Base-by-base conservation (phyloP, 352 stramenopile species). In the Phytophthora tentaculata region DNA sequence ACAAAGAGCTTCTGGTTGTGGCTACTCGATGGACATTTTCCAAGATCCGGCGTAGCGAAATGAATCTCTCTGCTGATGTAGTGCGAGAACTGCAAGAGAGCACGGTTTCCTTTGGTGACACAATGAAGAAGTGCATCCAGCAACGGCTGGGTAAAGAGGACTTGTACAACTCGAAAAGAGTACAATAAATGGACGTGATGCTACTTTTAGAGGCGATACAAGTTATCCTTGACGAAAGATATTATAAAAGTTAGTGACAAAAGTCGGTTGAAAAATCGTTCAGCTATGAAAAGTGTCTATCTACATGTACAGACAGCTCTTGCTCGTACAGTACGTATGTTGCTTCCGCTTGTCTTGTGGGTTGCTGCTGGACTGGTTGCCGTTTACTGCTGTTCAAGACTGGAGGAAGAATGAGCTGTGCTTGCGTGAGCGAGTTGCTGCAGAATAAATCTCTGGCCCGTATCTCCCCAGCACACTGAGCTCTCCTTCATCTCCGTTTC, bases 71-170 rank as follows among this genome's bases (percentile, higher is more conserved):
- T 2, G 32, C 28, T 32, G 54, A 73, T 37, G 61, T 23, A 2
- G 3, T 70, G 24, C 53, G 39, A 3, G 66, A 69, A 45, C 13
- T 73, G n/a, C 51, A 66, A 55, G 66, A 73, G 26, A 73, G 66
- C 48, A 62, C 66, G 4, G 61, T 69, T 28, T 61, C 66, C 3
- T 69, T 70, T 16, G 60, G 66, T 8, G 66, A 73, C 39, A 73
- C 66, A 2, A 73, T 73, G 66, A 73, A 62, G 41, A 70, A 61
- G 41, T 70, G 65, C 23, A 68, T 73, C 28, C 52, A 73, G 29
- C 59, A 69, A 26, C 19, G 53, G 28, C 19, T 73, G 3, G 65
- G 65, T 4, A 62, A 55, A 28, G 47, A 28, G 9, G 39, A 23
- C 14, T 43, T 67, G 5, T 61, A 17, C 13, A n/a, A 54, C 14